Evolutionary conservation across 129 eudicot species (phyloP), one percentile per base, ranked within the genome.

Genomic region (Scalesia atractyloides): DNA sequence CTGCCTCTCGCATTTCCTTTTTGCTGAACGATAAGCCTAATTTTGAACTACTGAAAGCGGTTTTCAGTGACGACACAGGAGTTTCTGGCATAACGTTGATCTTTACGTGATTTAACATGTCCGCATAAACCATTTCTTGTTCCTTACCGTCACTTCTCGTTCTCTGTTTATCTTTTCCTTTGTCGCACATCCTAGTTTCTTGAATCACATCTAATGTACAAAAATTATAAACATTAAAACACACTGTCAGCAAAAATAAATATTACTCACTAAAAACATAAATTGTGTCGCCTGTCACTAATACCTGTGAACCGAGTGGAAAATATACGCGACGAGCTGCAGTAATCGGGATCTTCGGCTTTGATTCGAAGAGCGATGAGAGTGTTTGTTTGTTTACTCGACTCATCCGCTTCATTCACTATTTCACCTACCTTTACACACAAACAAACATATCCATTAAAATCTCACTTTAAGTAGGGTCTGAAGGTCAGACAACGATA

Each of bases 311-410:
- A 74, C n/a, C 69, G 78, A 15, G 85, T 76, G 15, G 76, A 71
- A 54, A 83, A 63, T 7, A 80, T 69, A 4, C 86, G 86, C 36
- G 68, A 34, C 19, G 84, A 78, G 50, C 58, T 68, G 5, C 85
- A 70, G 26, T 69, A 70, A 9, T 46, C 34, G 1, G 91, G 89
- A 57, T 84, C 68, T 51, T 75, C 81, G 7, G 85, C 80, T 58
- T 78, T 83, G 17, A 85, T 84, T 37, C 83, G 46, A 59, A 86
- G 80, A 22, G 96, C 96, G 58, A 89, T 72, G 26, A 89, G 76
- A 37, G 89, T 85, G 22, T 84, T 71, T 89, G 86, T 89, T 54
- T 89, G 96, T 19, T 78, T 89, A 74, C 79, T 84, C 83, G 86
- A 49, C 66, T 61, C 85, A 0, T 49, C 84, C 1, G 89, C 91